These are phyloP conservation scores for Rhodotorula graminis DNA, from an alignment of 768 basidiomycete genomes.

Conservation along the genomic window DNA sequence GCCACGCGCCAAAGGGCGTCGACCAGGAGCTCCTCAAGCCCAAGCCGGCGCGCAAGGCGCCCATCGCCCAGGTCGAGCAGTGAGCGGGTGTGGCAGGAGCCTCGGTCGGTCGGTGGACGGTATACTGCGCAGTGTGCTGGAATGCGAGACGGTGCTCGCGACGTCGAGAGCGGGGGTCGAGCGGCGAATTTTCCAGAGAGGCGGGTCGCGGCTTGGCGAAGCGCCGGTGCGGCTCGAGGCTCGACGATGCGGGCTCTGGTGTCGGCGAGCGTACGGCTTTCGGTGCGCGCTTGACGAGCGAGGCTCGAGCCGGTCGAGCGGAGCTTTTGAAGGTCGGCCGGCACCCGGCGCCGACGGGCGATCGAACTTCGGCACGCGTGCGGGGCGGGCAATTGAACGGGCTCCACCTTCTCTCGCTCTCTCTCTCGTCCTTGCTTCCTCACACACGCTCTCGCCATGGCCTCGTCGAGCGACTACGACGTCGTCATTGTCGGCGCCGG, in stretches of 20 bases:
- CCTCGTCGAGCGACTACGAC: constrained; percentile 6
- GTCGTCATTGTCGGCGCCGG: constrained; percentile 37
- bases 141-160: background rate
- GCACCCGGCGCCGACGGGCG: too few species aligned
- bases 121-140: too few species aligned
- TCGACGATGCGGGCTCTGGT: too few species aligned
- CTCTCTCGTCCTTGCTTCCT: background rate
- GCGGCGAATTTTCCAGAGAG: too few species aligned
- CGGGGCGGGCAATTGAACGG: background rate
- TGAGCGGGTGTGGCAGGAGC: constrained; percentile 18
- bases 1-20: constrained; percentile 62
- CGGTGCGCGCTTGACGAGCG: too few species aligned
- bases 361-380: background rate
- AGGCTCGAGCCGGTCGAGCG: too few species aligned
- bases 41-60: constrained; percentile 82
- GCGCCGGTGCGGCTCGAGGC: too few species aligned
- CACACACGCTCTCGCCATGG: background rate
- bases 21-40: constrained; percentile 83
- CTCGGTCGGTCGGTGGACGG: too few species aligned
- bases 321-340: background rate
- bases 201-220: too few species aligned
- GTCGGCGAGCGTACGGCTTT: too few species aligned
- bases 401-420: background rate
- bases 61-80: constrained; percentile 73
- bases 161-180: too few species aligned